A percentile compares a stretch with the other conserved stretches of the same genome.
These are phyloP conservation scores for Podospora comata DNA, from an alignment of 495 filamentous ascomycete genomes.

Conservation along the genomic window DNA sequence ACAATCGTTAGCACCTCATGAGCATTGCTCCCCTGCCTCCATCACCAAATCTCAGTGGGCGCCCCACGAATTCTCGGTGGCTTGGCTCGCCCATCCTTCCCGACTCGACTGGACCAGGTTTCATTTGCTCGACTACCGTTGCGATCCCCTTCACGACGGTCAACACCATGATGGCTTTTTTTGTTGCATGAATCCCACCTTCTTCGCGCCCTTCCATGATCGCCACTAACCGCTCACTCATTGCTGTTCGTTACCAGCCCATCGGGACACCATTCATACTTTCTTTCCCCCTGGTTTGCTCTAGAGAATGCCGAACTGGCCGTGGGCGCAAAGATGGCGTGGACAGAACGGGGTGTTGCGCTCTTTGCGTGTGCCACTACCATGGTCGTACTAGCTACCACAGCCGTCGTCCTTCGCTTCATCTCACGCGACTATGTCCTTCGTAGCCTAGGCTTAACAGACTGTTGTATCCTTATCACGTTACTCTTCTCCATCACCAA, in stretches of 20 bases:
- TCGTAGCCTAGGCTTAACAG: not conserved
- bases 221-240: not conserved
- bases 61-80: not conserved
- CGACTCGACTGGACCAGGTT: not conserved
- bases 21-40: not conserved
- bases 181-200: not conserved
- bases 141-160: not conserved
- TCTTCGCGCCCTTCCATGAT: not conserved
- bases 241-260: not conserved
- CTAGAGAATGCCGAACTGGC: not conserved
- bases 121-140: not conserved
- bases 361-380: not conserved
- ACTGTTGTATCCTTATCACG: not conserved
- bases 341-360: not conserved
- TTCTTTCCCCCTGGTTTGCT: not conserved
- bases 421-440: not conserved
- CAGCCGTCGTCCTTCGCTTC: not conserved
- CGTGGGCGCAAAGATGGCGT: not conserved
- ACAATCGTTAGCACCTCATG: not conserved
- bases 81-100: not conserved
- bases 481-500: slow-evolving; percentile 8
- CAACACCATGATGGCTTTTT: not conserved
- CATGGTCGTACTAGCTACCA: not conserved
- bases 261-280: not conserved
- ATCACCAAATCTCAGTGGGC: not conserved